A percentile compares a stretch with the other conserved stretches of the same genome.
These are phyloP conservation scores for Cadophora luteo-olivacea DNA, from an alignment of 2,329 filamentous ascomycete species.

Conservation along the genomic window DNA sequence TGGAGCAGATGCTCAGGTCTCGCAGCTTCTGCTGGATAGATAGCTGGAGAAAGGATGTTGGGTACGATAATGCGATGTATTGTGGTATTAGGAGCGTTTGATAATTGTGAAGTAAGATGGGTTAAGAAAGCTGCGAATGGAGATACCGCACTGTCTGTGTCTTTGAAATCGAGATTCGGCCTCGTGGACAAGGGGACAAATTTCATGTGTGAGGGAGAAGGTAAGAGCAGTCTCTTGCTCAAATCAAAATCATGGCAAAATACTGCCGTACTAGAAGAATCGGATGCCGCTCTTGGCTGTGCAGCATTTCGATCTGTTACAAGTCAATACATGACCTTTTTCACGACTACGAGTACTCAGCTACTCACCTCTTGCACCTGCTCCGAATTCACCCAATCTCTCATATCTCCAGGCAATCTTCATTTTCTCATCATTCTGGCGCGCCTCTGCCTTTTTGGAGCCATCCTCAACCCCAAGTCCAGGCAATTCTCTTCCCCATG, in stretches of 20 bases:
- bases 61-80: slow-evolving; percentile 88
- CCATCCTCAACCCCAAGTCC: slow-evolving; percentile 62
- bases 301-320: slow-evolving; percentile 36
- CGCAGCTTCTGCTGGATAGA: slow-evolving; percentile 74
- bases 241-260: slow-evolving; percentile 81
- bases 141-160: slow-evolving; percentile 49
- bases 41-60: slow-evolving; percentile 81
- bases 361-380: slow-evolving; percentile 52
- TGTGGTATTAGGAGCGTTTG: slow-evolving; percentile 59
- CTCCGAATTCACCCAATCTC: slow-evolving; percentile 74
- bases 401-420: slow-evolving; percentile 99
- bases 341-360: slow-evolving; percentile 20
- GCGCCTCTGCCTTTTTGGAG: slow-evolving; percentile 49
- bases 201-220: slow-evolving; percentile 56
- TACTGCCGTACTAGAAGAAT: slow-evolving; percentile 35
- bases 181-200: slow-evolving; percentile 54
- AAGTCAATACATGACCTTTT: slow-evolving; percentile 16
- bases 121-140: slow-evolving; percentile 70
- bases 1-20: slow-evolving; percentile 77
- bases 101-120: slow-evolving; percentile 61
- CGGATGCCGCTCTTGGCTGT: slow-evolving; percentile 27
- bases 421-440: slow-evolving; percentile 74
- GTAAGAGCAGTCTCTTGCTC: slow-evolving; percentile 66
- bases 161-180: slow-evolving; percentile 38
- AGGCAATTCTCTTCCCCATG: slow-evolving; percentile 85